Evolutionary conservation across 2,329 filamentous ascomycete genomes (phyloP).

Genomic region (Fusarium nurragi): DNA sequence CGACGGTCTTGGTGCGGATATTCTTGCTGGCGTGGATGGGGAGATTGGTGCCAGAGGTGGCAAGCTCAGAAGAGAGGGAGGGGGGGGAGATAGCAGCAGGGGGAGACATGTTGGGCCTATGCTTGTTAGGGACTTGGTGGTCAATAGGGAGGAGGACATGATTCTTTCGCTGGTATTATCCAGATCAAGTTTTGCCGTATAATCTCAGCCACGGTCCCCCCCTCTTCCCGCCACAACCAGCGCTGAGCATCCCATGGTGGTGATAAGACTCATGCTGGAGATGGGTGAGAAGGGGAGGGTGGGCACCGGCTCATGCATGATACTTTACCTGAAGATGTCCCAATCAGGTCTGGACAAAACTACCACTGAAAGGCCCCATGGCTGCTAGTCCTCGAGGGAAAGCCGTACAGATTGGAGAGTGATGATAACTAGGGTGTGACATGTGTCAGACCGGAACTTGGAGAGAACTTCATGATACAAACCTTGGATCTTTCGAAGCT

Average conservation of each 20-base stretch:
- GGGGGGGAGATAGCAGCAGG: constrained; percentile 73
- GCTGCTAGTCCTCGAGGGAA: constrained; percentile 29
- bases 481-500: constrained; percentile 27
- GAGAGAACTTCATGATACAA: constrained; percentile 14
- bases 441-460: constrained; percentile 32
- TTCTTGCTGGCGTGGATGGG: constrained; percentile 34
- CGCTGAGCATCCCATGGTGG: neutral
- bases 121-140: constrained; percentile 44
- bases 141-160: constrained; percentile 74
- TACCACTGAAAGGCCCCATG: constrained; percentile 51
- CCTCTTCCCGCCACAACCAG: constrained; percentile 3
- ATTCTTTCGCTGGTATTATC: constrained; percentile 99
- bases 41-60: constrained; percentile 45
- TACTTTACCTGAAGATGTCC: constrained; percentile 54
- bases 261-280: neutral
- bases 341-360: constrained; percentile 52
- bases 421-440: constrained; percentile 38
- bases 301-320: constrained; percentile 73
- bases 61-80: constrained; percentile 58
- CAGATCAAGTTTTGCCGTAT: constrained; percentile 98
- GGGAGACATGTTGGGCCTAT: constrained; percentile 66
- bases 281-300: constrained; percentile 22
- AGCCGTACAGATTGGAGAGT: constrained; percentile 42
- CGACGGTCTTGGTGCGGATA: constrained; percentile 48
- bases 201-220: constrained; percentile 70